Base-by-base conservation (phyloP, 2,329 filamentous ascomycete species). In the Ophiostoma sp. region DNA sequence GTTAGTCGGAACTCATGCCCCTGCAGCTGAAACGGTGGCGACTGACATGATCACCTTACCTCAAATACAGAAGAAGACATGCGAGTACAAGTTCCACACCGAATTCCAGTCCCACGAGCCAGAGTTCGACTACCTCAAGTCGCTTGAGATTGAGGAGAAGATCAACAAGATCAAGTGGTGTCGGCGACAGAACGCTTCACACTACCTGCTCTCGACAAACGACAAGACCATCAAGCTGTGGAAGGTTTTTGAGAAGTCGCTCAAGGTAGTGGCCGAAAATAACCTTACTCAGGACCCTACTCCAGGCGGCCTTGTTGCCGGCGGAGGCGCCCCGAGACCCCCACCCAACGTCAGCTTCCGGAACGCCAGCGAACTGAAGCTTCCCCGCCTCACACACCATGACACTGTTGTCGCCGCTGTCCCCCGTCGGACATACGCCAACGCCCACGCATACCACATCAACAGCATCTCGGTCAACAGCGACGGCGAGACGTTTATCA, bases 81-180 rank as follows among this genome's bases (percentile, higher is more conserved):
- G 95, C 87, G 95, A 99, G 81, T 99, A 99, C 85, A 99, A 98
- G 80, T 99, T 99, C 79, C 95, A 99, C 80, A 99, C 95, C 79
- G 95, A 99, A 78, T 99, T 99, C 76, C 95, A 99, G 83, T 99
- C 95, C 75, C 95, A 99, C 82, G 95, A 99, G 78, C 95, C 95
- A 72, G 95, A 99, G 80, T 99, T 99, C 80, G 95, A 99, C 80
- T 99, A 99, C 79, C 87, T 99, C 73, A 99, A 99, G 81, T 99
- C 95, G 45, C 86, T 99, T 74, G 95, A 99, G 81, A 99, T 99
- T 77, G 95, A 99, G 85, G 95, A 99, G 81, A 99, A 99, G 83
- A 99, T 99, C 85, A 99, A 99, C 86, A 99, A 99, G 85, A 99
- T 99, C 82, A 99, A 98, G 81, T 99, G 95, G 95, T 99, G 95